These are phyloP conservation scores for Pugionium dolabratum DNA, from an alignment of 345 rosid species.

Conservation along the genomic window DNA sequence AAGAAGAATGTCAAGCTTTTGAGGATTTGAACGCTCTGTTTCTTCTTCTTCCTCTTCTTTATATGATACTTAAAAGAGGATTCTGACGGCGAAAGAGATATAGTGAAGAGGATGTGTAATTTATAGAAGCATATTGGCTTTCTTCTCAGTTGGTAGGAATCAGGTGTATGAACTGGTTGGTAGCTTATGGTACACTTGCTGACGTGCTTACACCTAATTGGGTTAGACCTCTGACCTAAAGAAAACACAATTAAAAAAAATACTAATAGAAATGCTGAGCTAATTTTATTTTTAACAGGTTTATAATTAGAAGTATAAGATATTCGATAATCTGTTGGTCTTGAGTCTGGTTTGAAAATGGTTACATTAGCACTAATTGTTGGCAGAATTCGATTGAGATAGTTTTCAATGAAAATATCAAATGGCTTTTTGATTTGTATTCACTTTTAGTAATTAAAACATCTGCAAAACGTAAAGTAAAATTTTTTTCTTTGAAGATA, in stretches of 20 bases:
- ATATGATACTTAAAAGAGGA: constrained; percentile 8
- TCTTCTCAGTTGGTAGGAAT: constrained; percentile 11
- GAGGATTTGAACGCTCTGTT: constrained; percentile 8
- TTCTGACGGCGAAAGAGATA: constrained; percentile 25
- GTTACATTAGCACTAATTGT: constrained; percentile 10
- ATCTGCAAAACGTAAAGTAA: constrained; percentile 37
- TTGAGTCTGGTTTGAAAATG: constrained; percentile 1
- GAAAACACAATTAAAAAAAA: background rate
- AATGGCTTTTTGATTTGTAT: constrained; percentile 19
- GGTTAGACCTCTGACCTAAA: constrained; percentile 30
- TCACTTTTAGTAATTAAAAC: constrained; percentile 7
- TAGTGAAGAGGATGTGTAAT: constrained; percentile 18
- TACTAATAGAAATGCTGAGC: background rate
- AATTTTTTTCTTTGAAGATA: constrained; percentile 8
- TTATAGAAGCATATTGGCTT: constrained; percentile 26
- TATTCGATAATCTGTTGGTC: constrained; percentile 9
- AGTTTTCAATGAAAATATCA: constrained; percentile 27
- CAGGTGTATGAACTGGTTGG: constrained; percentile 24
- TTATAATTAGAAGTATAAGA: background rate
- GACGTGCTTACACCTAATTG: constrained; percentile 8
- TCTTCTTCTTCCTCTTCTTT: constrained; percentile 29
- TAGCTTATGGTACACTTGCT: constrained; percentile 28
- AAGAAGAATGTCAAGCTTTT: constrained; percentile 21
- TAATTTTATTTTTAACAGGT: background rate
- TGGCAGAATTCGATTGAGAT: constrained; percentile 23